phyloP scores from a whole-genome alignment of 176 grass and related monocot species.

The Oryza meridionalis region DNA sequence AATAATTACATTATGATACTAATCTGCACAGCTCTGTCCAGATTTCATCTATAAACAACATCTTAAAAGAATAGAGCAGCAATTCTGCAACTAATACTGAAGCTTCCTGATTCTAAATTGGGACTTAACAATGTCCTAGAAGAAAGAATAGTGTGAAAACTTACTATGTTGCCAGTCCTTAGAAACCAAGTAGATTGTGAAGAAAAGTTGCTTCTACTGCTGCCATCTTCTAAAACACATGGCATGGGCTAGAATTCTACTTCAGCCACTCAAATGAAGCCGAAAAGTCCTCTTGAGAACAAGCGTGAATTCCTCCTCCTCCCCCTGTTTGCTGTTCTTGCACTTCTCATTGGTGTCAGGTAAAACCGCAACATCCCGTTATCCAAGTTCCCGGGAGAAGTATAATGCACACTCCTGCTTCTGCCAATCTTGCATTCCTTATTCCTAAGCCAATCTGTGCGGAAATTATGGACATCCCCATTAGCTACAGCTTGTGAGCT shows the following conservation, averaged over 20 bases:
- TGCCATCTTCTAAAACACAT: slow-evolving; percentile 58
- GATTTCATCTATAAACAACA: slow-evolving; percentile 48
- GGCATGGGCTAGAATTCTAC: slow-evolving; percentile 43
- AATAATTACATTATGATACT: slow-evolving; percentile 60
- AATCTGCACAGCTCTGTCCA: slow-evolving; percentile 55
- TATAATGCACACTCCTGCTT: slow-evolving; percentile 96
- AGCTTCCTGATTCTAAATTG: slow-evolving; percentile 36
- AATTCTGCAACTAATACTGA: slow-evolving; percentile 48
- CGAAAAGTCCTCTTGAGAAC: slow-evolving; percentile 71
- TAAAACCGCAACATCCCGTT: slow-evolving; percentile 93
- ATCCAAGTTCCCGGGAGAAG: slow-evolving; percentile 84
- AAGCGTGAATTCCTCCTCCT: slow-evolving; percentile 70
- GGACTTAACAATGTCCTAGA: slow-evolving; percentile 24
- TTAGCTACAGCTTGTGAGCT: slow-evolving; percentile 44
- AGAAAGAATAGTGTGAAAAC: slow-evolving; percentile 34
- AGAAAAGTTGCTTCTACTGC: slow-evolving; percentile 53
- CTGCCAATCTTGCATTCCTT: slow-evolving; percentile 71
- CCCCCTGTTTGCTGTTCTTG: slow-evolving; percentile 56
- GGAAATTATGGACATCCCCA: slow-evolving; percentile 40
- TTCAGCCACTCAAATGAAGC: slow-evolving; percentile 63
- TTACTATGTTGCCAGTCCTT: slow-evolving; percentile 41
- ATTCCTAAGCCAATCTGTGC: slow-evolving; percentile 57
- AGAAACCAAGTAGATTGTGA: slow-evolving; percentile 43
- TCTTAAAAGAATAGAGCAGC: slow-evolving; percentile 52
- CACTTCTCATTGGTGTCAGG: slow-evolving; percentile 88